Base-by-base conservation (phyloP, 1,284 basidiomycete genomes). In the Paramarasmius palmivorus region DNA sequence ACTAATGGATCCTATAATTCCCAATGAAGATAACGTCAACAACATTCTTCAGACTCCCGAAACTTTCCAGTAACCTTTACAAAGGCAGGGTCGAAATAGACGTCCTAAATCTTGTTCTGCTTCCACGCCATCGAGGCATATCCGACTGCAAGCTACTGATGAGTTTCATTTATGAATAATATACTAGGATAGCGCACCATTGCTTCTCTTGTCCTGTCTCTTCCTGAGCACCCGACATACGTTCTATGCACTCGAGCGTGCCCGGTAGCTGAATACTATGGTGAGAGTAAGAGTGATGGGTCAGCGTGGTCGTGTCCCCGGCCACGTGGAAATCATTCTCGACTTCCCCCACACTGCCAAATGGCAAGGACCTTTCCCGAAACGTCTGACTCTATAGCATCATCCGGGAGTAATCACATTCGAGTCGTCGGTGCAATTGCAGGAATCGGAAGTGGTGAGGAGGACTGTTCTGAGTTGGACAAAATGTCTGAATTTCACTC, bases 31-130 rank as follows among this genome's bases (percentile, higher is more conserved):
- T 12, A 32, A 6, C 12, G 29, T 32, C 29, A 32, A 32, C 29
- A 32, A 32, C 12, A 6, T 12, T 32, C 29, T 32, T 32, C 29
- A 12, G 6, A 32, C 29, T 32, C 12, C 29, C 29, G 12, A 32
- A 32, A 32, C 12, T 32, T 32, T 32, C 29, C 12, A 32, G 29
- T 12, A 32, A 32, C 29, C 50, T 22, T 32, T 25, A 70, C 89
- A 92, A 1, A 86, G 77, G 67, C 90, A 92, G 5, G 90, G 89
- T 35, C 83, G 79, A 59, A 91, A 88, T 55, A 91, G 79, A 52
- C 82, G 78, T 5, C 89, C 89, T 34, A 86, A 73, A 51, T 81
- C 75, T 4, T 65, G 69, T 61, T 88, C 86, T 42, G 77, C 74
- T 10, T 73, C 71, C 17, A 71, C 62, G n/a, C 84, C 82, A 52